Conservation (phyloP, 23 red algal species). For the Gracilaria gracilis region DNA sequence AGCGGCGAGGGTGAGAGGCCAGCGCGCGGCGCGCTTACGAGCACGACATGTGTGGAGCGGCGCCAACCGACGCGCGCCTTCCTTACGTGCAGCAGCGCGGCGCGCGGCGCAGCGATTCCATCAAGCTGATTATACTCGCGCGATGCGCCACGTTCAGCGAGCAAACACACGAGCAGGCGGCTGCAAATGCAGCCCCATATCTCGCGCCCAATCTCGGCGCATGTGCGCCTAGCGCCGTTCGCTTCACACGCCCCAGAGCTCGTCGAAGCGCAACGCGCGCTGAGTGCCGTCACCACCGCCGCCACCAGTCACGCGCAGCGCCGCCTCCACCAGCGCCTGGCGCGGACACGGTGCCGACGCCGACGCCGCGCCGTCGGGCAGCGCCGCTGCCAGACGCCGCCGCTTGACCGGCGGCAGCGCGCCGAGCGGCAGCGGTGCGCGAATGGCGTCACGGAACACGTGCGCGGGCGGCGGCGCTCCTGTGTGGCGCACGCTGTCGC, state of each 20-base stretch:
- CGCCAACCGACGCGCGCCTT: no score
- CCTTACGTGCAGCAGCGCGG: background rate
- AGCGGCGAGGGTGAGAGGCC: background rate
- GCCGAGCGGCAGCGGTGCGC: background rate
- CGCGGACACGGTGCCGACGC: background rate
- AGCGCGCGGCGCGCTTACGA: no score
- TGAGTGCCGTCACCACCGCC: background rate
- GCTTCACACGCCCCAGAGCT: background rate
- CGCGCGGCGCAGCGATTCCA: background rate
- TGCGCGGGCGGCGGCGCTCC: constrained; percentile 36
- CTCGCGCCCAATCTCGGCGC: background rate
- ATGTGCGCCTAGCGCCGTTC: no score
- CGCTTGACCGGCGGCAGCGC: background rate
- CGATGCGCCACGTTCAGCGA: background rate
- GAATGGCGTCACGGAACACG: constrained; percentile 43
- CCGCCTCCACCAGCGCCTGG: background rate
- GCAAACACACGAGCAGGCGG: background rate
- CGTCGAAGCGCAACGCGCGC: background rate
- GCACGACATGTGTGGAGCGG: no score
- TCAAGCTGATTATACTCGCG: no score
- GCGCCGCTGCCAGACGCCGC: background rate
- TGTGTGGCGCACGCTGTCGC: constrained; percentile 24
- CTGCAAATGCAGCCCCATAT: background rate
- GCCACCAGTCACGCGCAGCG: background rate
- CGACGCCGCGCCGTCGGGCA: background rate